These are phyloP conservation scores for Xylaria sp. DNA, from an alignment of 2,329 filamentous ascomycete species.

Conservation along the genomic window DNA sequence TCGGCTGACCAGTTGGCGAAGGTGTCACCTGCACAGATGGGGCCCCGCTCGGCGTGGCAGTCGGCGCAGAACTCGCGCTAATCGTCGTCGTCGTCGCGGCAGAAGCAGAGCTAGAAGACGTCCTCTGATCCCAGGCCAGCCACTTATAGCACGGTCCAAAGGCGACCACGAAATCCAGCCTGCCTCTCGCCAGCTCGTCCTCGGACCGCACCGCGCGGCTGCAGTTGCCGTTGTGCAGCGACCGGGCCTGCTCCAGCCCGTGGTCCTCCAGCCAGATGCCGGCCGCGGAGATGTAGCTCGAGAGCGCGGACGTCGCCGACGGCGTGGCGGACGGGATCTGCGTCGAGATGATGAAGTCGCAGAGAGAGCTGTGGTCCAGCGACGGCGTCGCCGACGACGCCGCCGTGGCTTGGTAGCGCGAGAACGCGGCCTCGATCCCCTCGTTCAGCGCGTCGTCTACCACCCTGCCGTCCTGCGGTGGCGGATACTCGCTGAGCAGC, in stretches of 20 bases:
- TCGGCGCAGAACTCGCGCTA: neutral
- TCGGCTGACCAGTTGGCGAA: neutral
- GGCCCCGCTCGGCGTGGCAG: too few species aligned
- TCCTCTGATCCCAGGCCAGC: constrained; percentile 1
- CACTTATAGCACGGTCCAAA: constrained; percentile 4
- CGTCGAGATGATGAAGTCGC: constrained; percentile 7
- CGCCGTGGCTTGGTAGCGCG: neutral
- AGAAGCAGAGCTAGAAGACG: neutral
- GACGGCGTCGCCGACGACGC: neutral
- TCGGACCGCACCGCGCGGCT: neutral
- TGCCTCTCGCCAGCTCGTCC: neutral
- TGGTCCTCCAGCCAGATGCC: constrained; percentile 15
- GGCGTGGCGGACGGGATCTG: constrained; percentile 6
- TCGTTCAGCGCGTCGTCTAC: constrained; percentile 3
- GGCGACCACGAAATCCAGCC: constrained; percentile 1
- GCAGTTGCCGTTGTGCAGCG: constrained; percentile 3
- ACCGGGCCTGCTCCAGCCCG: neutral
- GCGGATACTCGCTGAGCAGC: constrained; percentile 5
- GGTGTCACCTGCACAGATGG: too few species aligned
- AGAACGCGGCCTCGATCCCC: neutral
- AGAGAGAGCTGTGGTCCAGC: neutral
- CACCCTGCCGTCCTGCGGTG: neutral
- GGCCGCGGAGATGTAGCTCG: constrained; percentile 13
- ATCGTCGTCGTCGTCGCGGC: neutral
- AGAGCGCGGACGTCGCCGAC: neutral